A percentile compares a stretch with the other conserved stretches of the same genome.
Evolutionary conservation across 495 filamentous ascomycete genomes (phyloP).

Genomic region (Podospora didyma): DNA sequence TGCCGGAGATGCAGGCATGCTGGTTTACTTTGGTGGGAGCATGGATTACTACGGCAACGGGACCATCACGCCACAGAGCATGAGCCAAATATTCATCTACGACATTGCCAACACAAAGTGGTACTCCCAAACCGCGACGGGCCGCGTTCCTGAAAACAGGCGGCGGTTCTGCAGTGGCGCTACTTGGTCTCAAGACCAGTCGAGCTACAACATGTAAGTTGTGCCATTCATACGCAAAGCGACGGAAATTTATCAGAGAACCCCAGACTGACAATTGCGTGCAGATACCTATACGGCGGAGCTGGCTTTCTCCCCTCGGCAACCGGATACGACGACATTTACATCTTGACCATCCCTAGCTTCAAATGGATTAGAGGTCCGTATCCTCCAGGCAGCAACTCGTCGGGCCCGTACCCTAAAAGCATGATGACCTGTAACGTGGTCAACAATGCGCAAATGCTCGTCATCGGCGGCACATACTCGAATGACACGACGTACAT

Average conservation of each 20-base stretch:
- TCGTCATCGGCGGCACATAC: slow-evolving; percentile 15
- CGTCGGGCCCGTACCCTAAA: slow-evolving; percentile 12
- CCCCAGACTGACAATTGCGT: neutral
- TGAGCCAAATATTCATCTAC: slow-evolving; percentile 20
- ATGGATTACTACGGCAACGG: slow-evolving; percentile 14
- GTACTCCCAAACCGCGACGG: slow-evolving; percentile 16
- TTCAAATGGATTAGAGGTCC: slow-evolving; percentile 21
- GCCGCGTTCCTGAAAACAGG: slow-evolving; percentile 8
- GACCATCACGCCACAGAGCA: slow-evolving; percentile 8
- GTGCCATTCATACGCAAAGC: neutral
- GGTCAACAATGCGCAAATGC: slow-evolving; percentile 19
- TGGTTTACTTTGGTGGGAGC: slow-evolving; percentile 21
- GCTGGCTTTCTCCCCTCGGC: slow-evolving; percentile 11
- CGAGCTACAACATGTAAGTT: slow-evolving; percentile 21
- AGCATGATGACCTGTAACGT: slow-evolving; percentile 16
- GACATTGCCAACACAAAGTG: slow-evolving; percentile 18
- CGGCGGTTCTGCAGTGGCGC: slow-evolving; percentile 19
- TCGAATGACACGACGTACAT: slow-evolving; percentile 11
- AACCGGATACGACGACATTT: slow-evolving; percentile 20
- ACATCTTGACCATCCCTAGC: slow-evolving; percentile 20
- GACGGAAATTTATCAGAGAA: neutral
- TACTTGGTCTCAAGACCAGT: slow-evolving; percentile 19
- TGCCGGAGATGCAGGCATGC: slow-evolving; percentile 18
- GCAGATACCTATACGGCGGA: slow-evolving; percentile 22
- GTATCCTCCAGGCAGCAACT: slow-evolving; percentile 10